Evolutionary conservation across 2,329 filamentous ascomycete genomes (phyloP).

Genomic region (Dactylellina cionopaga): DNA sequence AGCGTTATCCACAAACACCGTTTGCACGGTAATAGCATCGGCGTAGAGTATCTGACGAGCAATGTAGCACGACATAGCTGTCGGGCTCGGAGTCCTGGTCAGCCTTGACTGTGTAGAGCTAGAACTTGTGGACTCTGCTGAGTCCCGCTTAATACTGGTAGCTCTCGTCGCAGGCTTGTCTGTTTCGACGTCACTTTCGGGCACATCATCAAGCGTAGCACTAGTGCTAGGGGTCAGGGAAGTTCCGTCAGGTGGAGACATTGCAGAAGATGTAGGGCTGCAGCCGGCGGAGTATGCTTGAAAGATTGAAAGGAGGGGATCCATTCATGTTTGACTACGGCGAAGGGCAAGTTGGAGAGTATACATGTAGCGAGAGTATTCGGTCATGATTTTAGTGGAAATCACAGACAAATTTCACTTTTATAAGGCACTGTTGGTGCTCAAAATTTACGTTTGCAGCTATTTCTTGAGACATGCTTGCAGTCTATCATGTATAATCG

Average conservation of each 20-base stretch:
- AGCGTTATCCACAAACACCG: constrained; percentile 32
- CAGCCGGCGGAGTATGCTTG: neutral
- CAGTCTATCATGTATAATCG: neutral
- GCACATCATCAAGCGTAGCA: neutral
- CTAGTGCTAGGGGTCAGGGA: neutral
- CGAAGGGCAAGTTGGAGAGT: neutral
- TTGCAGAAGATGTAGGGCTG: too few relatives aligned
- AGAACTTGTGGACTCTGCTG: neutral
- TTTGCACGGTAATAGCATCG: constrained; percentile 42
- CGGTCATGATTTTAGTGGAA: too few relatives aligned
- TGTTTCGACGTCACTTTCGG: neutral
- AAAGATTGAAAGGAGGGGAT: constrained; percentile 12
- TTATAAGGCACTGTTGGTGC: too few relatives aligned
- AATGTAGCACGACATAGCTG: constrained; percentile 14
- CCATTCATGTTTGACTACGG: neutral
- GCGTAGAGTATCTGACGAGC: constrained; percentile 34
- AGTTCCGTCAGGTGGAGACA: neutral
- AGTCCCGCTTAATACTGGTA: neutral
- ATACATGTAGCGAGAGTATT: neutral
- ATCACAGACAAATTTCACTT: too few relatives aligned
- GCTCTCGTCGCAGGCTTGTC: neutral
- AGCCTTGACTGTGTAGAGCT: neutral
- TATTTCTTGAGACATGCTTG: neutral
- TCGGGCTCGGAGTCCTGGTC: constrained; percentile 2
- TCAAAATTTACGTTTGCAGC: neutral